Percentiles rank a stretch among this genome's conserved stretches.
These are phyloP conservation scores for Pelargonium australe DNA, from an alignment of 441 rosid genomes.

Conservation along the genomic window DNA sequence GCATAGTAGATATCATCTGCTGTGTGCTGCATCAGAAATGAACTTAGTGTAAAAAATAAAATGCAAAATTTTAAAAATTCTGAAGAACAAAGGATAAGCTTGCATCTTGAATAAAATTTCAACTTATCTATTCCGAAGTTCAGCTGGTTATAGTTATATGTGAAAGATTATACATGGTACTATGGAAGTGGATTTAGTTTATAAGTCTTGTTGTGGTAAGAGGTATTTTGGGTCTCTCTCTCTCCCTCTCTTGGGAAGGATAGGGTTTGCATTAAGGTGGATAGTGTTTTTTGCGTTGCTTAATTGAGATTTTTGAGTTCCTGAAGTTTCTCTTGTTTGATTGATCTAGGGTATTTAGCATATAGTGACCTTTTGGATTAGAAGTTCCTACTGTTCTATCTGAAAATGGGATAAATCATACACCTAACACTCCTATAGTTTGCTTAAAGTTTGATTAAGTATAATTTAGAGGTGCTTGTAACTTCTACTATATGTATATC, in stretches of 20 bases:
- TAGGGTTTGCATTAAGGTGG: not conserved
- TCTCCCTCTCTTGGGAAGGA: not conserved
- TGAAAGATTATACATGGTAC: no score
- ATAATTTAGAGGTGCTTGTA: not conserved
- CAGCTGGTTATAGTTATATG: no score
- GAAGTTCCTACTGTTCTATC: not conserved
- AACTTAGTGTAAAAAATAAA: no score
- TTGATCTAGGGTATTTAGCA: not conserved
- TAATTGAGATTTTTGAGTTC: not conserved
- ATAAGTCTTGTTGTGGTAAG: not conserved
- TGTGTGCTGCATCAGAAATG: no score
- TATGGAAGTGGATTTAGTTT: no score
- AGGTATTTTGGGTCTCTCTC: not conserved
- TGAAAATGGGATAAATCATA: not conserved
- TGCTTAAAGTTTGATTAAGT: not conserved
- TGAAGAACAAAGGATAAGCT: no score
- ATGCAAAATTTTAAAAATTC: no score
- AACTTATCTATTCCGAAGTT: no score
- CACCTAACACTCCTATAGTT: not conserved
- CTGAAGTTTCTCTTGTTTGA: not conserved
- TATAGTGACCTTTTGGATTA: not conserved
- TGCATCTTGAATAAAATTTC: no score
- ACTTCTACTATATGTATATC: not conserved
- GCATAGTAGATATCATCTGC: no score
- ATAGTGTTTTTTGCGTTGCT: not conserved